Base-by-base conservation (phyloP, 805 yeast species). In the Isabelozyma gotoi region DNA sequence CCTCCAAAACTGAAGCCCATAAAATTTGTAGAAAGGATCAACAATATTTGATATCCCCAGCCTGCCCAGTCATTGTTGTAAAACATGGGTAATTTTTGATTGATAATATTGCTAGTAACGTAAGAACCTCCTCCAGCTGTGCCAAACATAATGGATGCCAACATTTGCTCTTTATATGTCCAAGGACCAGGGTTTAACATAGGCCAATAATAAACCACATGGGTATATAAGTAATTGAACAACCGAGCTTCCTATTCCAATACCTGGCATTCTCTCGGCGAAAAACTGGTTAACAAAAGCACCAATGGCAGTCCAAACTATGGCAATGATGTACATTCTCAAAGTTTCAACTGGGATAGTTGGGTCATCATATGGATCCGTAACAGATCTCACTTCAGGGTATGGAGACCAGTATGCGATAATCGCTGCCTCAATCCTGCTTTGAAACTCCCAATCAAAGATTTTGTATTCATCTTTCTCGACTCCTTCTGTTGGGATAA, bases 101-200 rank as follows among this genome's bases (percentile, higher is more conserved):
- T 55, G 12, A 48, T 51, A 36, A 58, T 55, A 40, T 56, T 57
- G 36, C 38, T 51, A 3, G 47, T 27, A 12, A 50, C 55, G 27
- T 45, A 65, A 37, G 56, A 7, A 7, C 14, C 8, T 8, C n/a
- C 14, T 14, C 38, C 45, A 40, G 60, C 56, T 32, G 67, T 58
- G 51, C 55, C 66, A 53, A 65, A n/a, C 10, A 7, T 10, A 21
- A 72, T 53, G 7, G 88, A 78, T 1, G 84, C 68, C 45, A 83
- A 70, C 82, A 81, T 80, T 57, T 83, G 88, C 52, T 82, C 87
- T 55, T 82, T 82, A 48, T 60, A 68, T 20, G 71, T 65, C 84
- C 86, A 84, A 8, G 84, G 83, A 10, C 87, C 85, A 2, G 84
- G 84, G 56, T 80, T 80, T 41, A 81, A 57, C 62, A 21, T 38